These are phyloP conservation scores for Allium fistulosum DNA, from an alignment of 106 monocot genomes.

Conservation along the genomic window DNA sequence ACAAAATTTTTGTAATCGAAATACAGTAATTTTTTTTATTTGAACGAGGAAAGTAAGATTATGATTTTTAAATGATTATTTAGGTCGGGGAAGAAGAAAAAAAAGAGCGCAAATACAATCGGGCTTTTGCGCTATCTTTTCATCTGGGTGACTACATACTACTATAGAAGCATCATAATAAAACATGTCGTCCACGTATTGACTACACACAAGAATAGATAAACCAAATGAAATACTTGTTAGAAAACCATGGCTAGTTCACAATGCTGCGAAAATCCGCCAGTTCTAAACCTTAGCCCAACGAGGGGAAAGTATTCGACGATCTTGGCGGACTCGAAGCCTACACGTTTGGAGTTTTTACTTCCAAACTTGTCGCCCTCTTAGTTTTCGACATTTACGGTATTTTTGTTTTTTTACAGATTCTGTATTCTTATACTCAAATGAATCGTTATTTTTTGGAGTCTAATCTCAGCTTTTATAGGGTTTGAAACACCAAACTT, in stretches of 20 bases:
- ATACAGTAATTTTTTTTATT: no score
- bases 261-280: slow-evolving; percentile 34
- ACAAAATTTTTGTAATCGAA: no score
- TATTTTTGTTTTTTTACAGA: not conserved
- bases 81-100: no score
- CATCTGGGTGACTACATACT: no score
- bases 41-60: no score
- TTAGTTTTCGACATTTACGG: slow-evolving; percentile 47
- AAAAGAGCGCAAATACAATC: no score
- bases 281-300: slow-evolving; percentile 9
- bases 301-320: slow-evolving; percentile 31
- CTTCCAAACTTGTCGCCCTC: slow-evolving; percentile 36
- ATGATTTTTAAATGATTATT: no score
- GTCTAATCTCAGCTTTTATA: not conserved
- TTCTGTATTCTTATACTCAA: no score
- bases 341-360: slow-evolving; percentile 36
- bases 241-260: slow-evolving; percentile 22
- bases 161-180: no score
- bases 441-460: not conserved
- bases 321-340: slow-evolving; percentile 49
- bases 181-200: not conserved
- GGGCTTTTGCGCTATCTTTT: no score
- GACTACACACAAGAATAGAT: no score
- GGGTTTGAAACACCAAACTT: slow-evolving; percentile 67
- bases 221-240: no score